Percentiles rank a stretch among this genome's conserved stretches.
Conservation (phyloP, 2,329 filamentous ascomycete species). For the Ophiocordyceps sinensis region DNA sequence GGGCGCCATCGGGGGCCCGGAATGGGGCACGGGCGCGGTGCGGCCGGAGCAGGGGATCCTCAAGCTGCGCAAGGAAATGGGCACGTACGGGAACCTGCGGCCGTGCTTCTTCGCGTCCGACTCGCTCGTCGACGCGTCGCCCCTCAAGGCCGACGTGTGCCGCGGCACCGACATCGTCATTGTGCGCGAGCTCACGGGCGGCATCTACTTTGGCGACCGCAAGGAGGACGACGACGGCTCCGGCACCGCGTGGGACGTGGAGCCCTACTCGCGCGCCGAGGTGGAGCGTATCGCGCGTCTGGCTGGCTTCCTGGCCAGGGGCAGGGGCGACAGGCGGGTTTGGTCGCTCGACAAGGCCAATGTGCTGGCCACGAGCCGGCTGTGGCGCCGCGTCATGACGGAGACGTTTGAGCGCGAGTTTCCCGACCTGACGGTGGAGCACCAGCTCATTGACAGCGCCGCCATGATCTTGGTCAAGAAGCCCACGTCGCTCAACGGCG, state of each 20-base stretch:
- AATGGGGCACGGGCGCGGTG: conserved; percentile 85
- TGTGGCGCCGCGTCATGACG: conserved; percentile 79
- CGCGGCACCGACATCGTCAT: conserved; percentile 83
- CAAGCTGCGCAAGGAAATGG: conserved; percentile 81
- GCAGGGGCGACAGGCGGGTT: conserved; percentile 53
- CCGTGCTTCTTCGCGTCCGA: conserved; percentile 93
- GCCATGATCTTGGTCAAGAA: conserved; percentile 98
- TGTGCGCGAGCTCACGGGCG: conserved; percentile 80
- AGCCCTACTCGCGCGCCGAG: conserved; percentile 73
- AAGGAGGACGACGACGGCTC: conserved; percentile 51
- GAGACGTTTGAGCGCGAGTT: conserved; percentile 83
- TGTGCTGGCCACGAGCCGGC: conserved; percentile 73
- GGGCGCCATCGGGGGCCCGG: conserved; percentile 84
- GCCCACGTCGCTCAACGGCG: conserved; percentile 72
- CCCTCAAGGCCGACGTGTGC: conserved; percentile 75
- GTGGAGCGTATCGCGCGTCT: conserved; percentile 79
- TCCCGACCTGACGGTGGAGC: conserved; percentile 67
- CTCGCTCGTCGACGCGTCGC: conserved; percentile 68
- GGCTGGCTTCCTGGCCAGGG: conserved; percentile 66
- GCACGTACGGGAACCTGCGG: conserved; percentile 86
- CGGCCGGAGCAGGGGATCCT: conserved; percentile 90
- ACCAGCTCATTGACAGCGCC: conserved; percentile 91
- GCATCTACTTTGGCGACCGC: conserved; percentile 90
- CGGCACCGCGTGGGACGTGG: conserved; percentile 66
- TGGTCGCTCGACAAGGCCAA: conserved; percentile 94